Base-by-base conservation (phyloP, 768 basidiomycete genomes). In the Dioszegia hungarica region DNA sequence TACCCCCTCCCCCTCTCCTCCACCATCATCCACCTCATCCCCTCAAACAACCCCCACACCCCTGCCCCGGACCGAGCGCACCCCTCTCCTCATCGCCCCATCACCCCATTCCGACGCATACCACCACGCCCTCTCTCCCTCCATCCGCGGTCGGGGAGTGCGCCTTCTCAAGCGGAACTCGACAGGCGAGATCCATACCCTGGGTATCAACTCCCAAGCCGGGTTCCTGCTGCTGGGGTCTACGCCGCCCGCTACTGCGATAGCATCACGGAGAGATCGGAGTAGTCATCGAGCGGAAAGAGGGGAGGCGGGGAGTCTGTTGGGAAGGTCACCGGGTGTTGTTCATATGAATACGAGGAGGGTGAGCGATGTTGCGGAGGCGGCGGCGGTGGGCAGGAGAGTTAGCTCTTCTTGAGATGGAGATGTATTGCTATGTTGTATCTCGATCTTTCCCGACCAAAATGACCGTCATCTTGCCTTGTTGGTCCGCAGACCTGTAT, bases 201-300 rank as follows among this genome's bases (percentile, higher is more conserved):
- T 68, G 14, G 67, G 67, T 1, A 37, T 67, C 22, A 57, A 57
- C 15, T 60, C 54, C 50, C 70, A 72, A 36, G 70, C 70, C n/a
- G 67, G 70, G 4, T 64, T 72, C 19, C 47, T 72, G 31, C 46
- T 72, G 22, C 33, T 72, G 50, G 70, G 64, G 17, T 63, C 70
- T 5, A 64, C 67, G 3, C 70, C 70, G 22, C 67, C 44, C n/a
- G n/a, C n/a, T 5, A 40, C 47, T 19, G 39, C 36, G 36, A 51
- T 22, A 9, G 5, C 6, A 3, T 9, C 11, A 14, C 37, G 56
- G 19, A 40, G 62, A 51, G 58, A 51, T 22, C 20, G 64, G 25
- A 62, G 63, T 59, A 3, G 45, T 22, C 64, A 62, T 61, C 41
- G 59, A 44, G 39, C 43, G 2, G 50, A 62, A 38, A 22, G 49